Percentiles rank a stretch among this genome's conserved stretches.
These are phyloP conservation scores for Teratosphaeria viscida DNA, from an alignment of 2,329 filamentous ascomycete genomes.

Conservation along the genomic window DNA sequence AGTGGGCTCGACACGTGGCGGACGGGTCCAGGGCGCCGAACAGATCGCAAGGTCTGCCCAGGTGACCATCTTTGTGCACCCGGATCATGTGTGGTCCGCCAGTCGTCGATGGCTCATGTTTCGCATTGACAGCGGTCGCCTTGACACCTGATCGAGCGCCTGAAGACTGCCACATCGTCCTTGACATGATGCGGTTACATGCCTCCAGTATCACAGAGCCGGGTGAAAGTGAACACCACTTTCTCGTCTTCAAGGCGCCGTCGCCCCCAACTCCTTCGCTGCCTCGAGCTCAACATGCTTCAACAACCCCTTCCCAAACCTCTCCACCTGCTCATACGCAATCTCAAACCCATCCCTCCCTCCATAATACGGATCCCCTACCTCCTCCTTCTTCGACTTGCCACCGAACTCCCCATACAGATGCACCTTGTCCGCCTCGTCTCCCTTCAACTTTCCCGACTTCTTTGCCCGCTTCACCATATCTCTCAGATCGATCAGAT, in stretches of 20 bases:
- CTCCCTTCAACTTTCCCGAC: conserved; percentile 26
- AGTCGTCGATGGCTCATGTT: too few relatives aligned
- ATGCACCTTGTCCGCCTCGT: conserved; percentile 31
- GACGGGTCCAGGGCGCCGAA: too few relatives aligned
- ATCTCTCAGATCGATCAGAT: conserved; percentile 59
- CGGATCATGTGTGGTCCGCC: too few relatives aligned
- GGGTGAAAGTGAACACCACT: too few relatives aligned
- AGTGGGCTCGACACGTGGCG: too few relatives aligned
- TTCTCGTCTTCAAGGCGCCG: conserved; percentile 1
- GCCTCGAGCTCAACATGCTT: conserved; percentile 41
- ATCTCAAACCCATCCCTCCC: conserved; percentile 67
- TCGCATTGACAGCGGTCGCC: too few relatives aligned
- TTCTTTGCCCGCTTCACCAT: conserved; percentile 45
- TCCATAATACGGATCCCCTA: conserved; percentile 91
- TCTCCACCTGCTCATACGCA: conserved; percentile 73
- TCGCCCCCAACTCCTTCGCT: conserved; percentile 2
- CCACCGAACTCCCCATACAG: conserved; percentile 77
- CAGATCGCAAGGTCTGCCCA: too few relatives aligned
- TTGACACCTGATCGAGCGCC: too few relatives aligned
- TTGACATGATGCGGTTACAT: too few relatives aligned
- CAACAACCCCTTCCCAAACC: conserved; percentile 70
- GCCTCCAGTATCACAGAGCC: too few relatives aligned
- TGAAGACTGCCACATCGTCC: too few relatives aligned
- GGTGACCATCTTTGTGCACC: too few relatives aligned
- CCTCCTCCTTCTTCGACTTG: conserved; percentile 49